Evolutionary conservation across 2,329 filamentous ascomycete species (phyloP), one percentile per base, ranked within the genome.

Genomic region (Orbilia quercus): DNA sequence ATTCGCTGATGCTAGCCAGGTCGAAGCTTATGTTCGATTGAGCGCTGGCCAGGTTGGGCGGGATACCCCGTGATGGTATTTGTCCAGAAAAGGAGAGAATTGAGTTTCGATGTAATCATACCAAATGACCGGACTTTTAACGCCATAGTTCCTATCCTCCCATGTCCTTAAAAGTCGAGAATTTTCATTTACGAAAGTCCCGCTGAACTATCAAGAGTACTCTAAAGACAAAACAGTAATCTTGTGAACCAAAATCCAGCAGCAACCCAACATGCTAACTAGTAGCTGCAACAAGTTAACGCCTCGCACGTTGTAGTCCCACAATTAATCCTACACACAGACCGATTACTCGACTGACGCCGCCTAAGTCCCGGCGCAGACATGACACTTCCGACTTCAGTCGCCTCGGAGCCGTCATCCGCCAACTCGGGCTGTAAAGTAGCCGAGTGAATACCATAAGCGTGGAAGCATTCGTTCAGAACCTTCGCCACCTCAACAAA

Each of bases 391-490:
- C 18, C 74, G 3, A 45, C 50, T 22, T 76, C 74, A 0, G 58
- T 48, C n/a, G 16, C 63, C 11, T 74, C 59, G 12, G 53, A 69
- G 7, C 48, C 51, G 7, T 69, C 70, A 22, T 64, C 58, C 3
- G 78, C 78, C 14, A 84, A 76, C 78, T 91, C 89, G 0, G 89
- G 89, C 80, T 92, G 90, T 31, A 93, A 78, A 0, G 90, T 91
- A 2, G 83, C 84, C 11, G 88, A 90, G 79, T 92, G 88, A 72
- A 92, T 87, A 3, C 89, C 90, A 77, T 91, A 91, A 1, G 86
- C 88, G 77, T 90, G 89, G 40, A 92, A 83, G 78, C 89, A 91
- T 78, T 91, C 85, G 69, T 85, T 85, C 59, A 91, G 85, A 1
- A 84, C 86, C 76, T 84, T 85, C 1, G 88, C 87, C 71, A 85